phyloP scores from a whole-genome alignment of 108 stramenopile species.

The Stephanodiscus minutulus region DNA sequence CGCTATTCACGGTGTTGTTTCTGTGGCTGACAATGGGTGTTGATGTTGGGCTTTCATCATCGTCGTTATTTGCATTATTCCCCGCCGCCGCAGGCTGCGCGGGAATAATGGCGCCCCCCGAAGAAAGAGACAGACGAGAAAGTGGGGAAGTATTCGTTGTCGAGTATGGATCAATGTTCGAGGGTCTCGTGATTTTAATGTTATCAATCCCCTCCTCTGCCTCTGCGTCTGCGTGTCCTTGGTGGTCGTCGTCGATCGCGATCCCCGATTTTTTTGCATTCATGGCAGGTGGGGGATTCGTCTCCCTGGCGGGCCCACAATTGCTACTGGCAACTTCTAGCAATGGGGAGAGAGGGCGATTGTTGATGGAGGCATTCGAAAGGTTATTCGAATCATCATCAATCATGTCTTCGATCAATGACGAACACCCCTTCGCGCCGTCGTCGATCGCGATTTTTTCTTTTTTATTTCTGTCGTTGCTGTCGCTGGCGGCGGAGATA shows the following conservation, averaged over 20 bases:
- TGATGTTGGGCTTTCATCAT: no score
- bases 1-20: not conserved
- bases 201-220: not conserved
- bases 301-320: not conserved
- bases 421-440: not conserved
- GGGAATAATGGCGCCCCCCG: not conserved
- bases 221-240: not conserved
- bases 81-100: no score
- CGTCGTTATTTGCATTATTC: no score
- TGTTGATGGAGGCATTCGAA: no score
- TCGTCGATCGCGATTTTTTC: not conserved
- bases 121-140: not conserved
- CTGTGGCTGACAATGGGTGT: not conserved
- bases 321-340: not conserved
- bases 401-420: no score
- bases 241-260: not conserved
- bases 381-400: not conserved
- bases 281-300: not conserved
- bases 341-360: not conserved
- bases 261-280: not conserved
- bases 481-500: not conserved
- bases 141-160: not conserved
- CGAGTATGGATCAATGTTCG: not conserved
- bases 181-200: not conserved
- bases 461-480: not conserved